phyloP scores from a whole-genome alignment of 805 yeast genomes.

The Saturnispora gosingensis region DNA sequence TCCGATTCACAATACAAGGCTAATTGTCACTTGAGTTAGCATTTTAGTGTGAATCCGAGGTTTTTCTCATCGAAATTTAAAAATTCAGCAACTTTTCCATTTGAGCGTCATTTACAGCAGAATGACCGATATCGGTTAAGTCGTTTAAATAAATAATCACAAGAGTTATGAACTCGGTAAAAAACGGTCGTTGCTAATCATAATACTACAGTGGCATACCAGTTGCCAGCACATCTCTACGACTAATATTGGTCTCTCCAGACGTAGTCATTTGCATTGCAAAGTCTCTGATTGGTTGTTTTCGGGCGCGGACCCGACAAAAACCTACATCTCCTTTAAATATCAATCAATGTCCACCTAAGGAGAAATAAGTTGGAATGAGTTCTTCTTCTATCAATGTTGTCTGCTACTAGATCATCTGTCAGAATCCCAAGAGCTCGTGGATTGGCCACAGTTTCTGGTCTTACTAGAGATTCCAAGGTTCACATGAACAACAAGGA shows the following conservation, averaged over 20 bases:
- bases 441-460: conserved; percentile 44
- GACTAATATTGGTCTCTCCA: neutral
- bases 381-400: conserved; percentile 15
- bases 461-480: conserved; percentile 44
- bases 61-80: neutral
- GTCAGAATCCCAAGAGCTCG: conserved; percentile 29
- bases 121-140: conserved; percentile 3
- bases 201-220: neutral
- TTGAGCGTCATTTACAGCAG: neutral
- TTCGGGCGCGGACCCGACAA: conserved; percentile 4
- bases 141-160: neutral
- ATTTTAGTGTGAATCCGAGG: neutral
- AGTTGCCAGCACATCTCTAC: no score
- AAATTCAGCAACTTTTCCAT: neutral
- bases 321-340: neutral
- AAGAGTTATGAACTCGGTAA: neutral
- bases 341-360: neutral
- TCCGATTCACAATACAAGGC: neutral
- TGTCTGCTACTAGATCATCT: conserved; percentile 24
- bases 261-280: neutral
- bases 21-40: neutral
- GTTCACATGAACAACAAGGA: conserved; percentile 53
- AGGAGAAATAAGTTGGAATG: neutral
- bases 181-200: neutral
- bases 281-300: neutral